Evolutionary conservation across 169 alveolate genomes (phyloP).

Genomic region (Amoebophrya sp.): DNA sequence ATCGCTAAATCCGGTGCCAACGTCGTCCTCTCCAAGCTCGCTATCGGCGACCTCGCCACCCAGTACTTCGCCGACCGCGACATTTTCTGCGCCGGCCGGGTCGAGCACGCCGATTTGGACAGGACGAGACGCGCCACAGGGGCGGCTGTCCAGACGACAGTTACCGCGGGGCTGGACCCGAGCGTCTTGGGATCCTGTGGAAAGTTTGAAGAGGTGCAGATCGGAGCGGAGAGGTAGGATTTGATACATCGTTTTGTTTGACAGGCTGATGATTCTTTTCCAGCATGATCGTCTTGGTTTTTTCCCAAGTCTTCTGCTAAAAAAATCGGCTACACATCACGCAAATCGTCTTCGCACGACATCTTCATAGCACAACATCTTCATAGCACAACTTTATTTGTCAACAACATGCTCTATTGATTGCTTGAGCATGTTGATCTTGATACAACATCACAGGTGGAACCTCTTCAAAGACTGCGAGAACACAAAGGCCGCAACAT

Average conservation of each 20-base stretch:
- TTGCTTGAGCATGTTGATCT: too few species aligned
- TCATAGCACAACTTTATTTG: too few species aligned
- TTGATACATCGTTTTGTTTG: conserved; percentile 42
- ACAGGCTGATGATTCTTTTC: too few species aligned
- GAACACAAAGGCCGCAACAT: conserved; percentile 43
- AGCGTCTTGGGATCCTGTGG: conserved; percentile 91
- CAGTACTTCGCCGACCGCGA: conserved; percentile 85
- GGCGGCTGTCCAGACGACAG: conserved; percentile 88
- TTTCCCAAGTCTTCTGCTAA: too few species aligned
- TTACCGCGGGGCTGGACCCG: conserved; percentile 68
- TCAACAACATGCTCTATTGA: too few species aligned
- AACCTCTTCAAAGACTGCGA: conserved; percentile 6
- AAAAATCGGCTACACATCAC: too few species aligned
- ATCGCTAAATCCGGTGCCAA: conserved; percentile 88
- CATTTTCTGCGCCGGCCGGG: conserved; percentile 86
- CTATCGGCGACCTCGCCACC: conserved; percentile 98
- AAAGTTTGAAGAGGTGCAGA: conserved; percentile 91
- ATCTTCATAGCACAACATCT: too few species aligned
- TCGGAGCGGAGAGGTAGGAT: conserved; percentile 93
- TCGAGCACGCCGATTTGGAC: conserved; percentile 83
- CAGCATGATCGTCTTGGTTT: too few species aligned
- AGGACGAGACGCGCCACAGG: conserved; percentile 54
- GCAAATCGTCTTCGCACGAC: too few species aligned
- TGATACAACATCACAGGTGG: too few species aligned
- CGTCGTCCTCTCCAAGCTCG: conserved; percentile 85